A percentile compares a stretch with the other conserved stretches of the same genome.
Conservation (phyloP, 208 protist species). For the Phytomonas sp. region DNA sequence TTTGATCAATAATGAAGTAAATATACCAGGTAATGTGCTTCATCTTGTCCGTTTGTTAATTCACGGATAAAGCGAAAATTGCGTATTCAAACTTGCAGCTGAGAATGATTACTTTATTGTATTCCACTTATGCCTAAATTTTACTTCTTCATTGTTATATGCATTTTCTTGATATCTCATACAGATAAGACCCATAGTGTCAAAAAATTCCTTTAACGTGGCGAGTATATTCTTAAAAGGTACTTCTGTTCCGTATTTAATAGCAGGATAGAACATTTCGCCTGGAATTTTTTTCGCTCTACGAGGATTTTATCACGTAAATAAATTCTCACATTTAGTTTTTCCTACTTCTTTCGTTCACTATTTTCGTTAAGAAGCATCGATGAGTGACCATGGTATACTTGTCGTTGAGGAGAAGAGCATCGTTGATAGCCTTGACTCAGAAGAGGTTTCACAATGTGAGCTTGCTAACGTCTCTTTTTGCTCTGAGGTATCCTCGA, state of each 20-base stretch:
- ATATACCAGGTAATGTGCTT: neutral
- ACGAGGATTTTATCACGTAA: neutral
- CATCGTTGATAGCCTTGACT: neutral
- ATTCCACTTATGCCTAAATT: neutral
- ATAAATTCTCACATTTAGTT: neutral
- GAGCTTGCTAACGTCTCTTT: neutral
- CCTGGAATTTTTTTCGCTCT: neutral
- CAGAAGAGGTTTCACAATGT: neutral
- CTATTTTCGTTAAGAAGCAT: neutral
- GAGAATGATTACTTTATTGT: neutral
- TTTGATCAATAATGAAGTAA: neutral
- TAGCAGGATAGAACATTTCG: neutral
- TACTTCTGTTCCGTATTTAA: slow-evolving; percentile 8
- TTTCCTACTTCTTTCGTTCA: neutral
- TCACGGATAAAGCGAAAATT: neutral
- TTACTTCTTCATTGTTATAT: neutral
- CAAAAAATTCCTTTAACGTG: neutral
- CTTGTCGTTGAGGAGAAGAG: neutral
- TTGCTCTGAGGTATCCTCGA: neutral
- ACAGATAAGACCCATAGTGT: neutral
- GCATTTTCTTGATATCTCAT: neutral
- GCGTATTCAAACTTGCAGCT: neutral
- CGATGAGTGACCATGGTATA: neutral
- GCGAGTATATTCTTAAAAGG: neutral
- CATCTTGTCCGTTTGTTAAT: neutral